Percentiles rank a stretch among this genome's conserved stretches.
phyloP scores from a whole-genome alignment of 257 asterid species.

The Misopates orontium region DNA sequence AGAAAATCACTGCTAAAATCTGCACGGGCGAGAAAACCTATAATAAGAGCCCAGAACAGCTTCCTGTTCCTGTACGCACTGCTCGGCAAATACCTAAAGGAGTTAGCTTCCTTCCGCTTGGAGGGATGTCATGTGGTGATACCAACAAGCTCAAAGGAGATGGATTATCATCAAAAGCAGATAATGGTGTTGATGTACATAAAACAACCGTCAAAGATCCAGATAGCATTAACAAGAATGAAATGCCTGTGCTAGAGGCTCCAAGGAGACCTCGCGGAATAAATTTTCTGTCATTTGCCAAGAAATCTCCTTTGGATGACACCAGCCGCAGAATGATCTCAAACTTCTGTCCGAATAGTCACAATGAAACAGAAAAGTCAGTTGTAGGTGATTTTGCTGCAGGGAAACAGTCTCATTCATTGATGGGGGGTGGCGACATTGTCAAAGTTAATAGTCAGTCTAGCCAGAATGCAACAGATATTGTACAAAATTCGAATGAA shows the following conservation, averaged over 20 bases:
- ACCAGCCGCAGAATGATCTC: slow-evolving; percentile 41
- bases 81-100: slow-evolving; percentile 61
- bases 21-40: slow-evolving; percentile 32
- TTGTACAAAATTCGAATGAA: slow-evolving; percentile 16
- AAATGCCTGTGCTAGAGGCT: slow-evolving; percentile 32
- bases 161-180: slow-evolving; percentile 34
- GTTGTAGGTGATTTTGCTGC: slow-evolving; percentile 24
- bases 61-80: slow-evolving; percentile 33
- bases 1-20: slow-evolving; percentile 34
- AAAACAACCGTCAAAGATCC: slow-evolving; percentile 24
- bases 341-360: slow-evolving; percentile 29
- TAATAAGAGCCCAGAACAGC: slow-evolving; percentile 36
- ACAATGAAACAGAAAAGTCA: slow-evolving; percentile 35
- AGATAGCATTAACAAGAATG: slow-evolving; percentile 33
- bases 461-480: slow-evolving; percentile 25
- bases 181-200: slow-evolving; percentile 29
- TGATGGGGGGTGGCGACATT: slow-evolving; percentile 23
- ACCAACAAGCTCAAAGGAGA: slow-evolving; percentile 38
- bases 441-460: slow-evolving; percentile 31
- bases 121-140: slow-evolving; percentile 33
- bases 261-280: slow-evolving; percentile 62
- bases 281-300: slow-evolving; percentile 77
- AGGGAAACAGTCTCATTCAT: slow-evolving; percentile 25
- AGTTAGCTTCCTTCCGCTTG: slow-evolving; percentile 46
- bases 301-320: slow-evolving; percentile 40